Evolutionary conservation across 2,329 filamentous ascomycete species (phyloP).

Genomic region (Verticillium alfalfae): DNA sequence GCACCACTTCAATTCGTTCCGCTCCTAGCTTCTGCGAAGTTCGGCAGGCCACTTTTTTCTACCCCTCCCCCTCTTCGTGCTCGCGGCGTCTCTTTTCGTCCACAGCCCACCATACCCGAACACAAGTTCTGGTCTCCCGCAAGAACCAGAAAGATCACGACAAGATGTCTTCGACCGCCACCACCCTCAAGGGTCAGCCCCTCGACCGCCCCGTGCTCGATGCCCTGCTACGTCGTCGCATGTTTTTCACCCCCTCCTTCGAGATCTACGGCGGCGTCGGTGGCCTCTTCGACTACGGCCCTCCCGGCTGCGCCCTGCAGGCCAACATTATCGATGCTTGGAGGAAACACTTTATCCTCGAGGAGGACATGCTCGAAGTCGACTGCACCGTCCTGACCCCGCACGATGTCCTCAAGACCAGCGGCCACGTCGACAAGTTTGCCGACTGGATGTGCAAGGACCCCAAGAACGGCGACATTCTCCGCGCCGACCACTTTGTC

Average conservation of each 20-base stretch:
- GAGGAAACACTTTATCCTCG: conserved; percentile 89
- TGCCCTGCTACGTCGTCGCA: conserved; percentile 75
- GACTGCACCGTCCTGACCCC: conserved; percentile 94
- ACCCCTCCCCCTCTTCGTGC: conserved; percentile 6
- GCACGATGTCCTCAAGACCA: conserved; percentile 88
- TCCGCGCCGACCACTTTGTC: conserved; percentile 93
- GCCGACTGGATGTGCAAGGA: conserved; percentile 99
- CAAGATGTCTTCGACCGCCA: conserved; percentile 49
- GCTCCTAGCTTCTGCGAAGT: conserved; percentile 12
- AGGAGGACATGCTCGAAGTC: conserved; percentile 93
- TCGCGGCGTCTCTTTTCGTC: conserved; percentile 10
- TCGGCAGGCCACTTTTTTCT: conserved; percentile 12
- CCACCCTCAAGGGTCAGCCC: conserved; percentile 83
- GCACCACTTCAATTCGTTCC: conserved; percentile 12
- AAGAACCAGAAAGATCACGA: conserved; percentile 3
- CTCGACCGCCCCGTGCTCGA: conserved; percentile 81
- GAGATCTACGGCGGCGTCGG: conserved; percentile 90
- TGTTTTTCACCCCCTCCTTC: conserved; percentile 94
- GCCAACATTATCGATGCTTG: conserved; percentile 83
- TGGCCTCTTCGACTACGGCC: conserved; percentile 90
- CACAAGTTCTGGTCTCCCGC: conserved; percentile 7
- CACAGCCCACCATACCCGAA: conserved; percentile 6
- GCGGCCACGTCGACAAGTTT: conserved; percentile 95
- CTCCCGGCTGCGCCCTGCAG: conserved; percentile 79
- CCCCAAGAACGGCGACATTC: conserved; percentile 93